Evolutionary conservation across 1,139 yeast genomes (phyloP).

Genomic region (Hanseniaspora gamundiae): DNA sequence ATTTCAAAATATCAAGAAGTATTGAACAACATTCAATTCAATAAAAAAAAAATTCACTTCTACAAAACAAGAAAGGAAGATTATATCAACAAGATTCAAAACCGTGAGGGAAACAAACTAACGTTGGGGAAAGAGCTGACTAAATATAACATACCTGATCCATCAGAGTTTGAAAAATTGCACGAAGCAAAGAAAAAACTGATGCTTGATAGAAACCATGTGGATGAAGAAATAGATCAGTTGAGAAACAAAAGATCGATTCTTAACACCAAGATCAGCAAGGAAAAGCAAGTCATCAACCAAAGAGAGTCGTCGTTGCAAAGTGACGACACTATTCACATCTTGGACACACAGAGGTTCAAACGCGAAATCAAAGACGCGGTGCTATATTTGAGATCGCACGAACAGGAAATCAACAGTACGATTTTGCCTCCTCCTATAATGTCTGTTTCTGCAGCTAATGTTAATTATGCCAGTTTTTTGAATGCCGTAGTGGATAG

Average conservation of each 20-base stretch:
- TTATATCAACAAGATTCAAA: constrained; percentile 16
- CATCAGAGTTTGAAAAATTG: constrained; percentile 14
- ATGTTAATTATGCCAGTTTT: constrained; percentile 38
- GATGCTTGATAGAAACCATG: constrained; percentile 3
- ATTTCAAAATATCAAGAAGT: constrained; percentile 10
- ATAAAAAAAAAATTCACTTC: constrained; percentile 16
- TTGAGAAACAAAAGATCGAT: constrained; percentile 9
- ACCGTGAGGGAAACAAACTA: constrained; percentile 18
- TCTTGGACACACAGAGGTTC: constrained; percentile 28
- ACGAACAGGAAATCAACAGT: constrained; percentile 27
- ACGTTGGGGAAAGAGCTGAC: constrained; percentile 15
- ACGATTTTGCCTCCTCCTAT: constrained; percentile 65
- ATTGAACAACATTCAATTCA: constrained; percentile 5
- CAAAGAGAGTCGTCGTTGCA: constrained; percentile 25
- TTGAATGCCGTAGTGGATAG: constrained; percentile 48
- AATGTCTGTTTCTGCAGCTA: constrained; percentile 46
- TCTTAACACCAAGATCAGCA: constrained; percentile 12
- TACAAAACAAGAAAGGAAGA: constrained; percentile 15
- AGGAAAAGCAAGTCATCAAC: constrained; percentile 12
- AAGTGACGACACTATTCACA: constrained; percentile 40
- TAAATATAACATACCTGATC: constrained; percentile 14
- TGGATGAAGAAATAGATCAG: constrained; percentile 11
- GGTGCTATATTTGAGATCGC: constrained; percentile 28
- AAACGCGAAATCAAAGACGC: constrained; percentile 29
- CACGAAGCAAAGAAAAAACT: constrained; percentile 9